Conservation (phyloP, 2,329 filamentous ascomycete genomes). For the Domatiomyces globalis region DNA sequence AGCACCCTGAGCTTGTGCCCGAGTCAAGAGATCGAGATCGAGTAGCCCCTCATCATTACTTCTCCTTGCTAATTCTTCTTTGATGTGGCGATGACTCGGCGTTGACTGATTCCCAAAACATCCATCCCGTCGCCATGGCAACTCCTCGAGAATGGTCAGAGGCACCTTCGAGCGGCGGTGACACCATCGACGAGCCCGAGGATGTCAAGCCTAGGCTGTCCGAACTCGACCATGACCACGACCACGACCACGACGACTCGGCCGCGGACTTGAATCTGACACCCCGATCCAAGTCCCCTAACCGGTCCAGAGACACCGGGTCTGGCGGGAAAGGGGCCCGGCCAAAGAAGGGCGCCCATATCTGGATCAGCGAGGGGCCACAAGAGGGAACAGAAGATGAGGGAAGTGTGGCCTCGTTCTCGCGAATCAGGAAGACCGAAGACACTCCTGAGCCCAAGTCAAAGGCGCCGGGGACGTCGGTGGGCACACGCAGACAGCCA, state of each 20-base stretch:
- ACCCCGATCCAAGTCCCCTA: background rate
- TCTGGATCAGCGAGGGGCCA: conserved; percentile 15
- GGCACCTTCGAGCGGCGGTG: conserved; percentile 13
- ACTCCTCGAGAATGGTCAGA: conserved; percentile 14
- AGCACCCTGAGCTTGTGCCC: no score
- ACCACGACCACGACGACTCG: conserved; percentile 5
- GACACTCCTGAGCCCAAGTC: conserved; percentile 13
- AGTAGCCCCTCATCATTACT: background rate
- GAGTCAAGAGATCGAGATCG: background rate
- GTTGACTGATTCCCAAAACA: background rate
- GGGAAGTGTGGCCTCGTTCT: conserved; percentile 11
- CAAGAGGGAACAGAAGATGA: conserved; percentile 18
- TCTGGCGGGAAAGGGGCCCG: conserved; percentile 7
- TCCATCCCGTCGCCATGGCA: conserved; percentile 4
- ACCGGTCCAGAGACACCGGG: background rate
- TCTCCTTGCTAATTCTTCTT: background rate
- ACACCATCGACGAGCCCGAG: conserved; percentile 15
- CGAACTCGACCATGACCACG: background rate
- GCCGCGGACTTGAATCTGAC: background rate
- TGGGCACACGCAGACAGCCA: conserved; percentile 45
- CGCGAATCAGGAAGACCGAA: conserved; percentile 13
- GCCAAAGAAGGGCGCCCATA: conserved; percentile 12
- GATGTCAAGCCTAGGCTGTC: conserved; percentile 11
- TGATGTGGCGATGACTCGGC: background rate
- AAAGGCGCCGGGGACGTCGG: conserved; percentile 19